Evolutionary conservation across 495 filamentous ascomycete species (phyloP).

Genomic region (Lentithecium fluviatile): DNA sequence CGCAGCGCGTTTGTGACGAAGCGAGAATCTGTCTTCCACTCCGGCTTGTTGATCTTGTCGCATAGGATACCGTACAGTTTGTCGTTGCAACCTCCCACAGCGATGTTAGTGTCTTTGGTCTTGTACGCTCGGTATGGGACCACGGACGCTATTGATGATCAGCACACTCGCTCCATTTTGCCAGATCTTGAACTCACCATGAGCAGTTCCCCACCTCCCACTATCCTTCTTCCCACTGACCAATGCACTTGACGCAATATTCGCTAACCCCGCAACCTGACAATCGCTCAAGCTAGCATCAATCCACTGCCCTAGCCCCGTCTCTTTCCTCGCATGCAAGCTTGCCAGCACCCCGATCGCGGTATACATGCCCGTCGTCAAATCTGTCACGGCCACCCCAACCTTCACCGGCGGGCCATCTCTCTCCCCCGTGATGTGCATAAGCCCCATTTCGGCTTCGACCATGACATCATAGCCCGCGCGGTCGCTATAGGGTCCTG

Average conservation of each 20-base stretch:
- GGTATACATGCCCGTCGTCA: slow-evolving; percentile 42
- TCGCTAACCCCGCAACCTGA: slow-evolving; percentile 39
- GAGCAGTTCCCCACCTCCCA: slow-evolving; percentile 40
- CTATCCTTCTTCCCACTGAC: slow-evolving; percentile 40
- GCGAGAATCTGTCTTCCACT: slow-evolving; percentile 36
- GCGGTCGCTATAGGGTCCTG: slow-evolving; percentile 38
- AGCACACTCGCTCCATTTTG: no score
- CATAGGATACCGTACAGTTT: slow-evolving; percentile 40
- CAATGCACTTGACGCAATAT: slow-evolving; percentile 39
- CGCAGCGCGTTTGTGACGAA: slow-evolving; percentile 40
- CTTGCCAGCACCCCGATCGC: slow-evolving; percentile 40
- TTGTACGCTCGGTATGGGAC: slow-evolving; percentile 43
- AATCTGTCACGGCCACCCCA: slow-evolving; percentile 42
- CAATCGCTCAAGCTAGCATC: slow-evolving; percentile 40
- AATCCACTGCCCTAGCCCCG: slow-evolving; percentile 40
- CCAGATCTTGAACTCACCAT: slow-evolving; percentile 34
- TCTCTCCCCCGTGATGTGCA: slow-evolving; percentile 43
- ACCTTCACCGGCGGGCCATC: slow-evolving; percentile 40
- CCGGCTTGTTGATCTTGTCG: slow-evolving; percentile 31
- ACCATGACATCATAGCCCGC: slow-evolving; percentile 39
- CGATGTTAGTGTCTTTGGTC: slow-evolving; percentile 40
- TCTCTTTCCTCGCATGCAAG: slow-evolving; percentile 37
- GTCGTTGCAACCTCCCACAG: slow-evolving; percentile 43
- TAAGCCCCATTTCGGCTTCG: slow-evolving; percentile 40
- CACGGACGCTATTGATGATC: slow-evolving; percentile 25